These are phyloP conservation scores for Cystobasidiaceae sp. DNA, from an alignment of 1,284 basidiomycete species.

Conservation along the genomic window DNA sequence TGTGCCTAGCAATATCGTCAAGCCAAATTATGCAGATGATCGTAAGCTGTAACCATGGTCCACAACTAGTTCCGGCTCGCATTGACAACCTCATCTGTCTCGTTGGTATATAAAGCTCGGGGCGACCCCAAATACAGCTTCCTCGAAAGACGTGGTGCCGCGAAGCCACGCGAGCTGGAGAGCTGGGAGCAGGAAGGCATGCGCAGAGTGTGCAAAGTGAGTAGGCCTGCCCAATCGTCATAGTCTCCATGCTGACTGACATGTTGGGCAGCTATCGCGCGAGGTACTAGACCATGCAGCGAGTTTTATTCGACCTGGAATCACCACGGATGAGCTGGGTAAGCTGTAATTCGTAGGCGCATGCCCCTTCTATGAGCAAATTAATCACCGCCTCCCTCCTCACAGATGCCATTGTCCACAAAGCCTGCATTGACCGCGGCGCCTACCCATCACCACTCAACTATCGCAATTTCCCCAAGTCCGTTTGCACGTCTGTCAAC, in stretches of 20 bases:
- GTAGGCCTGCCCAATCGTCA: no score
- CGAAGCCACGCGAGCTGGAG: conserved; percentile 54
- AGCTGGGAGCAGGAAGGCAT: conserved; percentile 70
- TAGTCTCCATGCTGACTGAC: no score
- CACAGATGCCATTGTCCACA: conserved; percentile 86
- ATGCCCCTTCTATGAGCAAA: not conserved
- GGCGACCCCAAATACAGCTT: conserved; percentile 29
- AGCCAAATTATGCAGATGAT: conserved; percentile 70
- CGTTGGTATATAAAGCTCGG: conserved; percentile 31
- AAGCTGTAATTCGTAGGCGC: not conserved
- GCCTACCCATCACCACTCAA: conserved; percentile 92
- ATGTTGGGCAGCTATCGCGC: conserved; percentile 65
- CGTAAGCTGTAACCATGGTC: no score
- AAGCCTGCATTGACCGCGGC: conserved; percentile 82
- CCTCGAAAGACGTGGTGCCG: conserved; percentile 6
- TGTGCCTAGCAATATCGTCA: conserved; percentile 68
- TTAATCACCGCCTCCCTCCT: conserved; percentile 17
- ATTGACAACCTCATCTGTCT: no score
- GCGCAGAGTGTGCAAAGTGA: conserved; percentile 66
- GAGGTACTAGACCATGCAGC: conserved; percentile 90
- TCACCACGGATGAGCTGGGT: conserved; percentile 84
- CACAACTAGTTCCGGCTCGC: no score
- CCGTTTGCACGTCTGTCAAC: conserved; percentile 92
- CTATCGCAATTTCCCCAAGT: conserved; percentile 90
- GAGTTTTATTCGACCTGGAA: conserved; percentile 73